Evolutionary conservation across 768 basidiomycete genomes (phyloP).

Genomic region (Mycena kentingensis): DNA sequence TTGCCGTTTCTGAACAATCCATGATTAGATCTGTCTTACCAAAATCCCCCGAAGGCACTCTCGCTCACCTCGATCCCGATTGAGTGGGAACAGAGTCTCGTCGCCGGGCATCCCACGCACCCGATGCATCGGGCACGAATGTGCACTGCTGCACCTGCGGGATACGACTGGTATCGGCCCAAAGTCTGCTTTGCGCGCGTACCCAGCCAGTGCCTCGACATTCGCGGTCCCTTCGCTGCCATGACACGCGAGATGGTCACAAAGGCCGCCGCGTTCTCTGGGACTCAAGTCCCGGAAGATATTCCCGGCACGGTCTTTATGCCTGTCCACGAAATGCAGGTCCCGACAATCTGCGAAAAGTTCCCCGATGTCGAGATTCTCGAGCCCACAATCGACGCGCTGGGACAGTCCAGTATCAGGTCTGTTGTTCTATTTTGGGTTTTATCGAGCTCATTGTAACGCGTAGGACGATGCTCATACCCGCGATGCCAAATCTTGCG

Average conservation of each 20-base stretch:
- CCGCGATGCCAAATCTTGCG: slow-evolving; percentile 46
- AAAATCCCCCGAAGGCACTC: slow-evolving; percentile 45
- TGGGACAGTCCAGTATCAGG: slow-evolving; percentile 59
- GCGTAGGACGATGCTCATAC: slow-evolving; percentile 48
- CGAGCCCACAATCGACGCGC: slow-evolving; percentile 40
- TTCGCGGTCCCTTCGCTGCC: slow-evolving; percentile 47
- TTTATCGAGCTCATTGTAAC: slow-evolving; percentile 4
- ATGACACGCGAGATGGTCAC: slow-evolving; percentile 36
- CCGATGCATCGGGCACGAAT: slow-evolving; percentile 64
- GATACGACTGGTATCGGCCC: slow-evolving; percentile 59
- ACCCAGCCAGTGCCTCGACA: slow-evolving; percentile 37
- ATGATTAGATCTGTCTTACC: slow-evolving; percentile 39
- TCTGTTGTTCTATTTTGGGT: slow-evolving; percentile 23
- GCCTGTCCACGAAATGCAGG: slow-evolving; percentile 58
- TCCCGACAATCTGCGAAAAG: slow-evolving; percentile 44
- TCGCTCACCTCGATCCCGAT: slow-evolving; percentile 43
- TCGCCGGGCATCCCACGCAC: slow-evolving; percentile 62
- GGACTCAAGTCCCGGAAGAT: slow-evolving; percentile 28
- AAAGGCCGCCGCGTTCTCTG: slow-evolving; percentile 35
- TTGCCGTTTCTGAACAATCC: background rate
- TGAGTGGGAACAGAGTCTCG: slow-evolving; percentile 60
- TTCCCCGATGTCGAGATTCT: slow-evolving; percentile 46
- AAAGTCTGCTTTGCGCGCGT: slow-evolving; percentile 50
- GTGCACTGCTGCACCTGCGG: slow-evolving; percentile 33
- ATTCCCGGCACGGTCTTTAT: slow-evolving; percentile 37